A percentile compares a stretch with the other conserved stretches of the same genome.
These are phyloP conservation scores for Trichoderma sp. DNA, from an alignment of 2,329 filamentous ascomycete genomes.

Conservation along the genomic window DNA sequence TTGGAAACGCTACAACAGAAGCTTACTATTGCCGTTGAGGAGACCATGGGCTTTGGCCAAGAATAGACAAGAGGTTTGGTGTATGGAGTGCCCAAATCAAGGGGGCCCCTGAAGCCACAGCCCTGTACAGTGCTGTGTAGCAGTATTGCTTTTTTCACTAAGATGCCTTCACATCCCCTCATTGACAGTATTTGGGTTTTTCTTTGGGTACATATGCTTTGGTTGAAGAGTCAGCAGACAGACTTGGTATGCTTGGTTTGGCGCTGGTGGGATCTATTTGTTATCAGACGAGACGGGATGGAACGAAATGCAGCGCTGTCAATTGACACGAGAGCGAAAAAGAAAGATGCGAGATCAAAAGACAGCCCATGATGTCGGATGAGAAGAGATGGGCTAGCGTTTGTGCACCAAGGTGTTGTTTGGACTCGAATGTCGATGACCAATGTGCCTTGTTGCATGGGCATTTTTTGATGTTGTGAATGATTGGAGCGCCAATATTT, in stretches of 20 bases:
- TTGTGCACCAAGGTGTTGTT: not conserved
- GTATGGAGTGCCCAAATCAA: slow-evolving; percentile 13
- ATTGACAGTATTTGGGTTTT: slow-evolving; percentile 23
- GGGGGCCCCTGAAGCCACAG: not conserved
- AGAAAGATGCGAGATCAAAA: not conserved
- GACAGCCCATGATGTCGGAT: not conserved
- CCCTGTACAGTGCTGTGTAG: slow-evolving; percentile 14
- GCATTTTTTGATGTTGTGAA: not conserved
- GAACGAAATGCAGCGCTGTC: slow-evolving; percentile 16
- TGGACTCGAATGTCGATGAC: not conserved
- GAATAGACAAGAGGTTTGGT: slow-evolving; percentile 57
- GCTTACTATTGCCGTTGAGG: slow-evolving; percentile 93
- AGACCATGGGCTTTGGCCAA: slow-evolving; percentile 98
- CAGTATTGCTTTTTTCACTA: not conserved
- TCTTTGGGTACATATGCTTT: slow-evolving; percentile 33
- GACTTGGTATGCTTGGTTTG: slow-evolving; percentile 33
- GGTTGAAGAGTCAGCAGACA: slow-evolving; percentile 32
- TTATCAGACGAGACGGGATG: slow-evolving; percentile 17
- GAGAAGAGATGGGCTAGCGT: not conserved
- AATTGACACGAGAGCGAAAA: slow-evolving; percentile 4
- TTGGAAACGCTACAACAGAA: slow-evolving; percentile 84
- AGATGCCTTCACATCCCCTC: slow-evolving; percentile 12
- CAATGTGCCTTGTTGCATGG: not conserved
- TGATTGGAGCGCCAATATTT: not conserved
- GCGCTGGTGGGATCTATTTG: slow-evolving; percentile 30